Conservation (phyloP, 78 protist species). For the Dictyostelium intermedium region DNA sequence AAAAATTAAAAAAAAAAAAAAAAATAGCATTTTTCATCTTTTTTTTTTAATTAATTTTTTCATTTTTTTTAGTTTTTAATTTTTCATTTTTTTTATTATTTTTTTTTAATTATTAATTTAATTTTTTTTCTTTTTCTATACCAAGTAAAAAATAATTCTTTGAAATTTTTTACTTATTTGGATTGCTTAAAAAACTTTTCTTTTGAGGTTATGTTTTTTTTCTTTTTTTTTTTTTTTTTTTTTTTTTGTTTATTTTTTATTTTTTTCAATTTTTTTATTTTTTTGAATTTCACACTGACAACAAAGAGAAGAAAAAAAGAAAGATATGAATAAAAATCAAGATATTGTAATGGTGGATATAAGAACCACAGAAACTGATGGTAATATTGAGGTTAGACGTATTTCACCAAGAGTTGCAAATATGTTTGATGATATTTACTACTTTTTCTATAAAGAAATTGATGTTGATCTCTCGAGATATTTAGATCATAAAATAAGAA, state of each 20-base stretch:
- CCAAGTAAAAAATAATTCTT: too few species aligned
- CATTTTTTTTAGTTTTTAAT: background rate
- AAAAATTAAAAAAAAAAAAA: background rate
- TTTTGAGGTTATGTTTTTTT: background rate
- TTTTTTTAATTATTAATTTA: too few species aligned
- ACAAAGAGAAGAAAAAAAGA: background rate
- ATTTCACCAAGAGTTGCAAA: background rate
- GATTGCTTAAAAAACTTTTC: too few species aligned
- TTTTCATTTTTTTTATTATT: background rate
- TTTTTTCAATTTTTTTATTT: background rate
- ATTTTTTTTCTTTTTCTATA: too few species aligned
- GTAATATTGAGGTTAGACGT: background rate
- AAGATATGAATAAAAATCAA: background rate
- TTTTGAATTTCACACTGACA: background rate
- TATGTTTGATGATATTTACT: background rate
- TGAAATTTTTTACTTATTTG: too few species aligned
- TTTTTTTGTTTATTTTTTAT: background rate
- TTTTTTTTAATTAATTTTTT: background rate
- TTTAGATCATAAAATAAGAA: background rate
- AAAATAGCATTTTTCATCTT: background rate
- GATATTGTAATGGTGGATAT: background rate
- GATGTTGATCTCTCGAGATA: background rate
- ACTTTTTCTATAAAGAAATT: background rate
- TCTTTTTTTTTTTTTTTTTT: background rate
- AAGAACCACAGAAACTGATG: background rate